Percentiles rank a stretch among this genome's conserved stretches.
phyloP scores from a whole-genome alignment of 345 rosid genomes.

The Camelina laxa region DNA sequence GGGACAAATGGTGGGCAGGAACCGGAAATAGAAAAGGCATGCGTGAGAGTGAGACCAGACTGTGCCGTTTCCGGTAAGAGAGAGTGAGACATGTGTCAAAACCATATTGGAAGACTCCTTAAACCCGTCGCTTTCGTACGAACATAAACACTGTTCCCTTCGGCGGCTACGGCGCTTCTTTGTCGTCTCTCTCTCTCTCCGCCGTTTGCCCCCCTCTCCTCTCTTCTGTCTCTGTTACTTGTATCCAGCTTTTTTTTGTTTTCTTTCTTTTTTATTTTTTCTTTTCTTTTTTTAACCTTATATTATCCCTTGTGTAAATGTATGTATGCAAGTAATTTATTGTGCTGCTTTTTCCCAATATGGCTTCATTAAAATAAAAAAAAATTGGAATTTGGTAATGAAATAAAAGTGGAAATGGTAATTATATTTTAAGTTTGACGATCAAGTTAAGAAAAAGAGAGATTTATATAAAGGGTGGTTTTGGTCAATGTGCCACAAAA shows the following conservation, averaged over 20 bases:
- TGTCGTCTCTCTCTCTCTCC: constrained; percentile 50
- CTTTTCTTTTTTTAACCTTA: not conserved
- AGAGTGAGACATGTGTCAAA: constrained; percentile 12
- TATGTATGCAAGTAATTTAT: no score
- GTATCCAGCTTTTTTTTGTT: no score
- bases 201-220: constrained; percentile 39
- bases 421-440: not conserved
- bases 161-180: constrained; percentile 64
- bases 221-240: constrained; percentile 38
- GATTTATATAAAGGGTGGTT: not conserved
- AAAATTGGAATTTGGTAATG: no score
- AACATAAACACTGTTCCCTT: constrained; percentile 48
- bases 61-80: constrained; percentile 27
- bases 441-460: not conserved
- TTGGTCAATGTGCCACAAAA: constrained; percentile 22
- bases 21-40: constrained; percentile 42
- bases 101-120: constrained; percentile 27
- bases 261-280: constrained; percentile 14
- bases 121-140: constrained; percentile 53
- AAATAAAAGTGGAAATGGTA: not conserved
- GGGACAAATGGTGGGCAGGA: constrained; percentile 22
- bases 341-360: no score
- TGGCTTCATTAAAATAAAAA: no score
- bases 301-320: no score
- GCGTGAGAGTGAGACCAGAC: constrained; percentile 26